Evolutionary conservation across 2,329 filamentous ascomycete genomes (phyloP).

Genomic region (Niveomyces coronatus): DNA sequence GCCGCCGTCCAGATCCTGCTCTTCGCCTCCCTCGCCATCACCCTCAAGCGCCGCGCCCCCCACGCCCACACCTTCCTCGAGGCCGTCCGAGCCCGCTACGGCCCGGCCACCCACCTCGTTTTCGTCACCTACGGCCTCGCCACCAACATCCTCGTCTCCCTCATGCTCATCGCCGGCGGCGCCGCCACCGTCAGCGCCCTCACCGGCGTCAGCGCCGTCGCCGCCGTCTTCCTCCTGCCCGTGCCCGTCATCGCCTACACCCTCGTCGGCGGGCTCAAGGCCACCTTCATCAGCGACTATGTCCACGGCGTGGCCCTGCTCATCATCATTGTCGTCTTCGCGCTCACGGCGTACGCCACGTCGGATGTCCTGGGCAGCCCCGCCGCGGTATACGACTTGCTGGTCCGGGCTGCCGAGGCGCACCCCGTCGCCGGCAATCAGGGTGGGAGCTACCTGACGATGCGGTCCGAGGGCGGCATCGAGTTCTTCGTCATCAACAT

Average conservation of each 20-base stretch:
- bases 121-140: conserved; percentile 75
- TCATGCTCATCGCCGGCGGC: conserved; percentile 81
- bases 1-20: conserved; percentile 81
- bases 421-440: conserved; percentile 76
- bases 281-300: conserved; percentile 78
- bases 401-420: conserved; percentile 54
- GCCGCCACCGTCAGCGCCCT: conserved; percentile 42
- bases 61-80: conserved; percentile 83
- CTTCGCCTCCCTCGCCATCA: conserved; percentile 84
- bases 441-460: conserved; percentile 75
- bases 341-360: conserved; percentile 71
- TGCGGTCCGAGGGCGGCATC: conserved; percentile 60
- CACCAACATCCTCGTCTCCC: conserved; percentile 79
- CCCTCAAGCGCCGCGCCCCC: conserved; percentile 75
- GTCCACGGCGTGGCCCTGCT: conserved; percentile 78
- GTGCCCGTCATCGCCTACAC: conserved; percentile 77
- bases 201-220: conserved; percentile 48
- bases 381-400: conserved; percentile 63
- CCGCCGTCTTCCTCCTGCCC: conserved; percentile 61
- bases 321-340: conserved; percentile 77
- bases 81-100: conserved; percentile 73
- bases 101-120: conserved; percentile 57
- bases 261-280: conserved; percentile 68
- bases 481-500: conserved; percentile 89
- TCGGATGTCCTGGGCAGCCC: conserved; percentile 65